These are phyloP conservation scores for Penicillium tannophilum DNA, from an alignment of 495 filamentous ascomycete species.

Conservation along the genomic window DNA sequence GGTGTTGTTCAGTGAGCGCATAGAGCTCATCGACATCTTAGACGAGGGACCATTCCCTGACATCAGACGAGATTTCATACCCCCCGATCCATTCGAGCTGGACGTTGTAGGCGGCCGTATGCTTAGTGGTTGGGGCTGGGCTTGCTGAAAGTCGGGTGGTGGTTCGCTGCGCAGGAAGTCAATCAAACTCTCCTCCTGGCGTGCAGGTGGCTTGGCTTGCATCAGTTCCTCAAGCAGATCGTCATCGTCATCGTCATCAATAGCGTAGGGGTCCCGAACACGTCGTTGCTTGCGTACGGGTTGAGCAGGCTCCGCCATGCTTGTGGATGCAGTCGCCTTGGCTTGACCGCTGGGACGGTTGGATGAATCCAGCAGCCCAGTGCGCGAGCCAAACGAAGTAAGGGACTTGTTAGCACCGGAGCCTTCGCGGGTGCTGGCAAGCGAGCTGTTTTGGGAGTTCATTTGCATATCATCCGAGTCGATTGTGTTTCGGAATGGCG, in stretches of 20 bases:
- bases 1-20: slow-evolving; percentile 32
- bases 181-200: slow-evolving; percentile 68
- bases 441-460: slow-evolving; percentile 37
- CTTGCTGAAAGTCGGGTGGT: slow-evolving; percentile 61
- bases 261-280: slow-evolving; percentile 86
- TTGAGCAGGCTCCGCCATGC: slow-evolving; percentile 24
- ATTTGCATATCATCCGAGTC: slow-evolving; percentile 75
- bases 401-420: slow-evolving; percentile 47
- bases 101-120: slow-evolving; percentile 35
- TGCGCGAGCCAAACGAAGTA: slow-evolving; percentile 59
- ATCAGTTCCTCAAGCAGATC: slow-evolving; percentile 66
- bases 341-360: slow-evolving; percentile 26
- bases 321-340: slow-evolving; percentile 20
- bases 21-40: slow-evolving; percentile 37
- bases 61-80: slow-evolving; percentile 65
- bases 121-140: slow-evolving; percentile 42
- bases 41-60: slow-evolving; percentile 30
- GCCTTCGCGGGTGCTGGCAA: slow-evolving; percentile 41
- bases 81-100: slow-evolving; percentile 51
- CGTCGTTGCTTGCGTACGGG: slow-evolving; percentile 69
- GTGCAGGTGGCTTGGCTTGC: slow-evolving; percentile 43
- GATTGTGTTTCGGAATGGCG: slow-evolving; percentile 81
- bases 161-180: slow-evolving; percentile 88
- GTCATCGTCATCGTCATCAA: slow-evolving; percentile 84
- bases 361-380: slow-evolving; percentile 54